Evolutionary conservation across 176 grass and related monocot species (phyloP).

Genomic region (Zizania latifolia): DNA sequence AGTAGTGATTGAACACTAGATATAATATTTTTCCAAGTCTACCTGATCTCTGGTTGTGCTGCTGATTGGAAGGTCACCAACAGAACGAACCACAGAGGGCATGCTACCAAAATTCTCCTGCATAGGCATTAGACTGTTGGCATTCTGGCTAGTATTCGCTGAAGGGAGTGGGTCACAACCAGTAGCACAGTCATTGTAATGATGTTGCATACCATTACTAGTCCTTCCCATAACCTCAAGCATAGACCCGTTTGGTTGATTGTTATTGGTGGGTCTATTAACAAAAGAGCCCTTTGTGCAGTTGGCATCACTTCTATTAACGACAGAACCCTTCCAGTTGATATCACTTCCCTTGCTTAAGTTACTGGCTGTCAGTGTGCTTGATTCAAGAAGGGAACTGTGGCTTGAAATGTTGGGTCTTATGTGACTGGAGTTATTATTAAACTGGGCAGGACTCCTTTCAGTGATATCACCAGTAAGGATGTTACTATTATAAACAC

Average conservation of each 20-base stretch:
- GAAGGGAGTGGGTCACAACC: slow-evolving; percentile 11
- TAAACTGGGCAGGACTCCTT: slow-evolving; percentile 37
- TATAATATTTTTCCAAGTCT: slow-evolving; percentile 26
- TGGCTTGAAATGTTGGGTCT: slow-evolving; percentile 24
- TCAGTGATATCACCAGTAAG: slow-evolving; percentile 22
- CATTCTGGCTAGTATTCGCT: slow-evolving; percentile 35
- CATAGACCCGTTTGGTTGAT: slow-evolving; percentile 28
- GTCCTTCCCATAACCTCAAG: slow-evolving; percentile 47
- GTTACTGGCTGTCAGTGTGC: slow-evolving; percentile 21
- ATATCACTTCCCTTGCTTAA: slow-evolving; percentile 30
- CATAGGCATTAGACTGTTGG: slow-evolving; percentile 33
- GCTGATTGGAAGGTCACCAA: slow-evolving; percentile 45
- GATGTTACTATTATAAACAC: slow-evolving; percentile 16
- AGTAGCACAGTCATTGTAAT: slow-evolving; percentile 29
- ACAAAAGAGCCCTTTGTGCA: slow-evolving; percentile 33
- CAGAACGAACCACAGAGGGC: slow-evolving; percentile 48
- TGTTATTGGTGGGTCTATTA: slow-evolving; percentile 29
- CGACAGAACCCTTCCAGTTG: slow-evolving; percentile 31
- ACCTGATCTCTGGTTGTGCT: slow-evolving; percentile 75
- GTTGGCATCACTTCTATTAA: slow-evolving; percentile 38
- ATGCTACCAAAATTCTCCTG: slow-evolving; percentile 42
- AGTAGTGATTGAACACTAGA: too few species aligned
- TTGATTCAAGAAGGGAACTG: slow-evolving; percentile 22
- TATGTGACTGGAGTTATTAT: slow-evolving; percentile 32
- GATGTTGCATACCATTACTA: slow-evolving; percentile 43